Conservation (phyloP, 768 basidiomycete genomes). For the Lactarius tabidus region DNA sequence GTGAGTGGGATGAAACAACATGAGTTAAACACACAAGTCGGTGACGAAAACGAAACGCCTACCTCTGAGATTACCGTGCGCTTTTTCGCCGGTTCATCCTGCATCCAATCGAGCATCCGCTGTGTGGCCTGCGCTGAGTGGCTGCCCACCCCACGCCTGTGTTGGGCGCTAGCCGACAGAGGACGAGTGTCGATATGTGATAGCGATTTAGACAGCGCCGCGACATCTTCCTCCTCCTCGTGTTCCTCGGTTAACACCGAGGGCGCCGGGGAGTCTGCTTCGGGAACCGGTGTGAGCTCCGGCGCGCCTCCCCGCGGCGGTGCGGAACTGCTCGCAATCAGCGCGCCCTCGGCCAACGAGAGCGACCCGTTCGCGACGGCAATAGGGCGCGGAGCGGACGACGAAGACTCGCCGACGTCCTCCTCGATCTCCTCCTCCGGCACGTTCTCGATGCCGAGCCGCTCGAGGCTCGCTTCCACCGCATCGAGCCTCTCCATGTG, state of each 20-base stretch:
- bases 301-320: slow-evolving; percentile 20
- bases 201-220: slow-evolving; percentile 71
- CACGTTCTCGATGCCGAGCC: slow-evolving; percentile 59
- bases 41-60: neutral
- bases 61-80: slow-evolving; percentile 72
- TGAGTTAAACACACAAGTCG: neutral
- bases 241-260: slow-evolving; percentile 32
- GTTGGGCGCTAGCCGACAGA: slow-evolving; percentile 28
- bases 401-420: slow-evolving; percentile 13
- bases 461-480: slow-evolving; percentile 72
- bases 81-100: slow-evolving; percentile 42
- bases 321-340: slow-evolving; percentile 13
- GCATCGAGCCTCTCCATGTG: slow-evolving; percentile 83
- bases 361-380: neutral
- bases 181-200: slow-evolving; percentile 60
- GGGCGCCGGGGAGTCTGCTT: slow-evolving; percentile 19
- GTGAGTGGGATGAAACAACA: neutral
- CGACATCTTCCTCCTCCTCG: slow-evolving; percentile 70
- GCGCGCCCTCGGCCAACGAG: neutral
- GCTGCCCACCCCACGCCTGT: slow-evolving; percentile 37
- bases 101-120: slow-evolving; percentile 45
- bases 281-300: slow-evolving; percentile 23
- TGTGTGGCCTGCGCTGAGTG: slow-evolving; percentile 32
- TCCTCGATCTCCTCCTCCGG: slow-evolving; percentile 43
- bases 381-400: slow-evolving; percentile 16